Evolutionary conservation across 1,284 basidiomycete genomes (phyloP), one percentile per base, ranked within the genome.

Genomic region (Paramarasmius palmivorus): DNA sequence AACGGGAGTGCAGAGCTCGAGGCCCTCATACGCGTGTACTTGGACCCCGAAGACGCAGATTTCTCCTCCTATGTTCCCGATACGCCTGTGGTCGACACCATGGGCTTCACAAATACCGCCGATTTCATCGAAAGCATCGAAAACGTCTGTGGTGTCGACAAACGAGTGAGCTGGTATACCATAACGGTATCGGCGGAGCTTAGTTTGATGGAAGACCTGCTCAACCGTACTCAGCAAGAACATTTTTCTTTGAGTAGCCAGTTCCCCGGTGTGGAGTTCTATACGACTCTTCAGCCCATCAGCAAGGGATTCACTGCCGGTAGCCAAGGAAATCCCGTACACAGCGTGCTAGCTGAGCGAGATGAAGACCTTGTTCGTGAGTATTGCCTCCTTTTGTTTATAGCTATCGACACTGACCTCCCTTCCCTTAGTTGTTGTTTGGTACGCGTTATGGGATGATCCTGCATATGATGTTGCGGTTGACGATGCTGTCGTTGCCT

Each of bases 251-350:
- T 22, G 1, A 29, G 23, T 9, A 22, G 48, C 4, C 39, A 49
- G 22, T 26, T 12, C 12, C 12, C 32, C n/a, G 20, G 42, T 4
- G 19, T 19, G 23, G 52, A 44, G 17, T 29, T 56, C 25, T 25
- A 50, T 12, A 56, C 55, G 50, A 25, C 22, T 14, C 6, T 53
- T 26, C 57, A 59, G 39, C 51, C 55, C 14, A 26, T 56, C 29
- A 51, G 25, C 15, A 26, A 38, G 36, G 50, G 45, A 8, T 51
- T 51, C 19, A 32, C 37, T 38, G 38, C 29, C 19, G 53, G 48
- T 17, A 45, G 34, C 17, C 22, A 15, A 14, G 34, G 38, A 2
- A 45, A 19, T 39, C 48, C 53, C 8, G 36, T 48, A 17, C 8
- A 46, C 29, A 48, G 37, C 20, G 40, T 44, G 8, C 32, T 50